Percentiles rank a stretch among this genome's conserved stretches.
These are phyloP conservation scores for Tetratostichococcus sp. DNA, from an alignment of 139 green algal genomes.

Conservation along the genomic window DNA sequence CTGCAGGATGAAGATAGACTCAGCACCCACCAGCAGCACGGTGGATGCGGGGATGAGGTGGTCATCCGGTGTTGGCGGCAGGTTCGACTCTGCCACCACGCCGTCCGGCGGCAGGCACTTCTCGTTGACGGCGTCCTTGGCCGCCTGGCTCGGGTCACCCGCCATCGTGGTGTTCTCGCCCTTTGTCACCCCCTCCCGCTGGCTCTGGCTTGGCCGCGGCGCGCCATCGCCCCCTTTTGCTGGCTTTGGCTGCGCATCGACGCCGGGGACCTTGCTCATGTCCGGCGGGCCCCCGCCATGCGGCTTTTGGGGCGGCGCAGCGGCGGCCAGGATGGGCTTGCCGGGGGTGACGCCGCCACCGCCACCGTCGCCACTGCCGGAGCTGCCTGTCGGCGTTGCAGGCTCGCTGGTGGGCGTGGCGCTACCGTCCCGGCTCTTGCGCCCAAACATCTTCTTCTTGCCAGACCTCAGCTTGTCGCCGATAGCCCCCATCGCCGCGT, in stretches of 20 bases:
- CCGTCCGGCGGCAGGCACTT: background rate
- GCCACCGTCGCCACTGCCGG: background rate
- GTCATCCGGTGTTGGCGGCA: background rate
- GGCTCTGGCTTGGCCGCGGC: background rate
- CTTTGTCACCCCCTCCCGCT: background rate
- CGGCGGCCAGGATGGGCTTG: background rate
- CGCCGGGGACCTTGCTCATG: background rate
- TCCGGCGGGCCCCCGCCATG: background rate
- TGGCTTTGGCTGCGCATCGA: background rate
- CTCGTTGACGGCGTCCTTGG: background rate
- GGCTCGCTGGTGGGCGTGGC: no score
- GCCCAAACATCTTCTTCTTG: no score
- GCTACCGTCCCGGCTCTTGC: no score
- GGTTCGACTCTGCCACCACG: background rate
- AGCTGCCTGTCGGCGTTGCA: no score
- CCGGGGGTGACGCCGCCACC: background rate
- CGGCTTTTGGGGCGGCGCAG: background rate
- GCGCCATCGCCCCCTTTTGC: background rate
- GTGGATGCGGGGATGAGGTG: background rate
- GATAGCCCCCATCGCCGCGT: no score
- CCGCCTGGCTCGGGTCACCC: background rate
- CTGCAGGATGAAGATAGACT: no score
- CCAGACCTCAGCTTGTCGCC: no score
- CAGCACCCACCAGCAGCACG: background rate
- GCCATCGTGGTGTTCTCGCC: background rate